Percentiles rank a stretch among this genome's conserved stretches.
phyloP scores from a whole-genome alignment of 169 alveolate genomes.

The Babesia ovis region DNA sequence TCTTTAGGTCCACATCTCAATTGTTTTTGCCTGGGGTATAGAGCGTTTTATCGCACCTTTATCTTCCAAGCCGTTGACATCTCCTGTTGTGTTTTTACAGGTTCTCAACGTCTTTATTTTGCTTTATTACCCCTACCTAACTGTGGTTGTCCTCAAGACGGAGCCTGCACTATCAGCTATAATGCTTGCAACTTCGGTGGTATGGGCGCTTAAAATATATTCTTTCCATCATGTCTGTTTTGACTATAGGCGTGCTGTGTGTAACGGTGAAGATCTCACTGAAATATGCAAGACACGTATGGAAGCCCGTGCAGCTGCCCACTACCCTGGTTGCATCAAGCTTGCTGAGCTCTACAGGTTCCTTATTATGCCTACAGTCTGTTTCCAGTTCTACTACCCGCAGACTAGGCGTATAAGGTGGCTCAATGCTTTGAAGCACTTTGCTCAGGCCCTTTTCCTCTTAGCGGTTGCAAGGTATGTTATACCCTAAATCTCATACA shows the following conservation, averaged over 20 bases:
- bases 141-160: constrained; percentile 76
- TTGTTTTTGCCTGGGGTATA: constrained; percentile 78
- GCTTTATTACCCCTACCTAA: constrained; percentile 80
- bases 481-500: neutral
- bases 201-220: constrained; percentile 84
- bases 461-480: constrained; percentile 71
- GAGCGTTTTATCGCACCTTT: constrained; percentile 78
- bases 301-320: constrained; percentile 80
- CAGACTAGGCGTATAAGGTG: constrained; percentile 78
- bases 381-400: constrained; percentile 88
- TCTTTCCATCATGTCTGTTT: constrained; percentile 91
- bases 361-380: constrained; percentile 89
- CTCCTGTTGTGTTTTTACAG: constrained; percentile 75
- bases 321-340: constrained; percentile 85
- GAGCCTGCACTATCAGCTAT: constrained; percentile 83
- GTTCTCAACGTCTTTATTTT: constrained; percentile 75
- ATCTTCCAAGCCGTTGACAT: constrained; percentile 64
- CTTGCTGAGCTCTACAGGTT: constrained; percentile 80
- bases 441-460: constrained; percentile 68
- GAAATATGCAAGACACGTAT: constrained; percentile 56
- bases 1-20: constrained; percentile 69
- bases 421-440: constrained; percentile 71
- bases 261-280: constrained; percentile 58
- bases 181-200: constrained; percentile 83
- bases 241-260: constrained; percentile 81